Evolutionary conservation across 2,329 filamentous ascomycete genomes (phyloP), one percentile per base, ranked within the genome.

Genomic region (Epichloe amarillans): DNA sequence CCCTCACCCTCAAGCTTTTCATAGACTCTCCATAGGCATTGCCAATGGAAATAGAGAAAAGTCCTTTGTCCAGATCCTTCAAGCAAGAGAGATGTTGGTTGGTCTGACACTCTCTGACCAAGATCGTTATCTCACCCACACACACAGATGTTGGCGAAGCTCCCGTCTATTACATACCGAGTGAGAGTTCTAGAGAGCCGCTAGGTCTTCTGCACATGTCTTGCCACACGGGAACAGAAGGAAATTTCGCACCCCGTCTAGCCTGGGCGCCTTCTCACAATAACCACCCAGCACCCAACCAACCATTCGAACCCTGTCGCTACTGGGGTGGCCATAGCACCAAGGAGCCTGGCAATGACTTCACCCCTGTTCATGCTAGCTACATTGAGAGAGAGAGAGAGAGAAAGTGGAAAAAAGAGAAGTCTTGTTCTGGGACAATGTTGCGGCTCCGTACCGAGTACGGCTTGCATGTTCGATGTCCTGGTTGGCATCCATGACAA

Each of bases 311-410:
- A 50, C 54, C 54, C 51, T 53, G 54, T 50, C 48, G 52, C 46
- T 50, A 46, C 54, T 48, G 50, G 53, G 55, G 53, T 50, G 52
- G 52, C 46, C 42, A 49, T 54, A 56, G 54, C 50, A 53, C 54
- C 50, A 47, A 50, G 51, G 50, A 55, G 52, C 54, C 51, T 57
- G 51, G 51, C 55, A 43, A 53, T 53, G 46, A 43, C 47, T 49
- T 47, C 39, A 49, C 55, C 55, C 56, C 52, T 57, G 55, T 50
- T 53, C 50, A 39, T 53, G 39, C 50, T 49, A 53, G 39, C 46
- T 45, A 47, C 36, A 46, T 50, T 48, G 35, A 48, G 39, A 30
- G 42, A 46, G 38, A 49, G 38, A 49, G 42, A 46, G 50, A 47
- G 8, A 26, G 23, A 38, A 37, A 33, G 12, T 6, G 19, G 36